These are phyloP conservation scores for Ogataea zsoltii DNA, from an alignment of 805 yeast species.

Conservation along the genomic window DNA sequence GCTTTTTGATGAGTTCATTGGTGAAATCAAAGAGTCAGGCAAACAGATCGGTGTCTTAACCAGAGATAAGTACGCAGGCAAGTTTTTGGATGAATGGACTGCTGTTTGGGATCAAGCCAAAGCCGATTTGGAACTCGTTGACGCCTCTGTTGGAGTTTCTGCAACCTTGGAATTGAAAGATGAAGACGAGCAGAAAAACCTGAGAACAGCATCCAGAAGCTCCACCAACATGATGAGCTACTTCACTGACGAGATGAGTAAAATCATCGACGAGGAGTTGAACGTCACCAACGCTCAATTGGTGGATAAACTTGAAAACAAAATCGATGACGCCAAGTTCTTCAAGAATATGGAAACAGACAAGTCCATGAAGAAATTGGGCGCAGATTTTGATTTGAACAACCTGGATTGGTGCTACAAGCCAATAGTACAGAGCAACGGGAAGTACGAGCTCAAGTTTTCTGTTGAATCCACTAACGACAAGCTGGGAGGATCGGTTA, in stretches of 20 bases:
- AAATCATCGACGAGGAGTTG: conserved; percentile 81
- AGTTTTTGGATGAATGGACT: conserved; percentile 81
- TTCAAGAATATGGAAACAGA: conserved; percentile 49
- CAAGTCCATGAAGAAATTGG: conserved; percentile 53
- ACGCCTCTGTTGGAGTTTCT: conserved; percentile 54
- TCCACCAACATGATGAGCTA: conserved; percentile 77
- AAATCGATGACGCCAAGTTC: conserved; percentile 77
- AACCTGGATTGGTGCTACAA: conserved; percentile 91
- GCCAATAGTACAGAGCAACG: conserved; percentile 89
- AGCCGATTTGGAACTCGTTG: conserved; percentile 46
- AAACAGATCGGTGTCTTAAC: conserved; percentile 64
- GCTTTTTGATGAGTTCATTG: conserved; percentile 59
- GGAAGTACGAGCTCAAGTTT: conserved; percentile 78
- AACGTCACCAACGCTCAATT: conserved; percentile 71
- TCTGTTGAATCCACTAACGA: conserved; percentile 75
- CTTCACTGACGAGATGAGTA: conserved; percentile 86
- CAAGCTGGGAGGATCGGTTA: conserved; percentile 72
- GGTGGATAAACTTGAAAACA: conserved; percentile 74
- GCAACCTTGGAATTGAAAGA: conserved; percentile 74
- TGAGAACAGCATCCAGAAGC: conserved; percentile 73
- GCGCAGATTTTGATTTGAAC: conserved; percentile 71
- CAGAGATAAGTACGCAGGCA: conserved; percentile 81
- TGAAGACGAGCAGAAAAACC: conserved; percentile 65
- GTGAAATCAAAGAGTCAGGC: conserved; percentile 40
- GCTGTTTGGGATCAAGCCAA: conserved; percentile 39